Evolutionary conservation across 768 basidiomycete species (phyloP), one percentile per base, ranked within the genome.

Genomic region (Kwoniella dejecticola): DNA sequence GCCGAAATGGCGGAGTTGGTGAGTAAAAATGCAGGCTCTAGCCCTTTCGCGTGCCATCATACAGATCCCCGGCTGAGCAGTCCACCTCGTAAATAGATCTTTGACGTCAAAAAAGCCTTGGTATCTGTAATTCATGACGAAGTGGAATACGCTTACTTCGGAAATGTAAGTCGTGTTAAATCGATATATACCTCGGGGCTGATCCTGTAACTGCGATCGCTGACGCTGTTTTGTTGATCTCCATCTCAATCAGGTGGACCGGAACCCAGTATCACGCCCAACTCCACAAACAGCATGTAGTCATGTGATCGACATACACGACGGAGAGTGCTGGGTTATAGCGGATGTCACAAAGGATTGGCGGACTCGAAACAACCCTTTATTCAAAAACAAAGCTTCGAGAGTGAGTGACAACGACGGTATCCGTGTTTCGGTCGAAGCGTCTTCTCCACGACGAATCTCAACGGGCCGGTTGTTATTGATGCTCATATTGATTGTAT

Each of bases 1-100:
- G 62, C 69, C 30, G 66, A 71, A n/a, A 33, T 75, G 61, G 74
- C 71, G 4, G 38, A 68, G 46, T 27, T 66, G 29, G 71, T 73
- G 26, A 45, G 66, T 57, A 2, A 15, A n/a, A 12, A 11, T 42
- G 41, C 6, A 26, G 6, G 19, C 26, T 27, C 8, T 6, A 24
- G 8, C 8, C 1, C 11, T 23, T 33, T 4, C 4, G 0, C 10
- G 1, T 27, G 29, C 33, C 7, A 7, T 36, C 33, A 36, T 36
- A 36, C 33, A 36, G n/a, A n/a, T n/a, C n/a, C n/a, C n/a, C 17
- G 47, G 29, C 29, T 23, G 48, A 19, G 2, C 3, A 6, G 12
- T n/a, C n/a, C 49, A 19, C n/a, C 1, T 13, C 11, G 24, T 40
- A 2, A 8, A 8, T 31, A 65, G 64, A 49, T 61, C 1, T 61